Evolutionary conservation across 495 filamentous ascomycete genomes (phyloP).

Genomic region (Aspergillus homomorphus): DNA sequence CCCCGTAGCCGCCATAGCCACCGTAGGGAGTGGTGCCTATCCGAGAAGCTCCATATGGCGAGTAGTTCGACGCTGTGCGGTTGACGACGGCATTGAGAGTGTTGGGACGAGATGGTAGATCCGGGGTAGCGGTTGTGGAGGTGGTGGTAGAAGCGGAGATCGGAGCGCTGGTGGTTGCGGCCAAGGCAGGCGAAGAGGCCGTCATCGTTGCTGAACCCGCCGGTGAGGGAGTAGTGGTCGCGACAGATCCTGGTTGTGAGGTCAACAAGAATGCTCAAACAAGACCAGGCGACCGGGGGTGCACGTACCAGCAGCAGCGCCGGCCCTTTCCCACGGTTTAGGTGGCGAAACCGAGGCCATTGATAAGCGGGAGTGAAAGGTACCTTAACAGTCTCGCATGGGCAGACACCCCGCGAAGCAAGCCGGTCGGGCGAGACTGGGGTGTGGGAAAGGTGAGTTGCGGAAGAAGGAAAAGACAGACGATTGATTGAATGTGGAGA

Average conservation of each 20-base stretch:
- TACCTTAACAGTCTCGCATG: constrained; percentile 35
- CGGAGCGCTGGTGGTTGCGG: constrained; percentile 36
- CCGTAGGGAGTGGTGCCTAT: constrained; percentile 52
- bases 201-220: constrained; percentile 38
- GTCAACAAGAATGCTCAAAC: constrained; percentile 6
- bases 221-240: constrained; percentile 34
- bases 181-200: constrained; percentile 33
- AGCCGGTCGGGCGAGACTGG: constrained; percentile 3
- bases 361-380: constrained; percentile 22
- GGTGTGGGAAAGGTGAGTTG: background rate
- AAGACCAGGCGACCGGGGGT: constrained; percentile 13
- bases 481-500: background rate
- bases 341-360: constrained; percentile 75
- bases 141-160: constrained; percentile 40
- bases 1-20: constrained; percentile 46
- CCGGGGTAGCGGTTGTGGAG: constrained; percentile 51
- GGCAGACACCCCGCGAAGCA: constrained; percentile 16
- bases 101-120: constrained; percentile 77
- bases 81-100: constrained; percentile 75
- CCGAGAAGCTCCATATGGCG: constrained; percentile 65
- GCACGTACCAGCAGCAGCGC: constrained; percentile 54
- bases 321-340: constrained; percentile 90
- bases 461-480: constrained; percentile 13
- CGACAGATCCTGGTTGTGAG: constrained; percentile 29
- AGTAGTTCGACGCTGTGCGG: constrained; percentile 78